Evolutionary conservation across 2,329 filamentous ascomycete genomes (phyloP), one percentile per base, ranked within the genome.

Genomic region (Stachybotrys elegans): DNA sequence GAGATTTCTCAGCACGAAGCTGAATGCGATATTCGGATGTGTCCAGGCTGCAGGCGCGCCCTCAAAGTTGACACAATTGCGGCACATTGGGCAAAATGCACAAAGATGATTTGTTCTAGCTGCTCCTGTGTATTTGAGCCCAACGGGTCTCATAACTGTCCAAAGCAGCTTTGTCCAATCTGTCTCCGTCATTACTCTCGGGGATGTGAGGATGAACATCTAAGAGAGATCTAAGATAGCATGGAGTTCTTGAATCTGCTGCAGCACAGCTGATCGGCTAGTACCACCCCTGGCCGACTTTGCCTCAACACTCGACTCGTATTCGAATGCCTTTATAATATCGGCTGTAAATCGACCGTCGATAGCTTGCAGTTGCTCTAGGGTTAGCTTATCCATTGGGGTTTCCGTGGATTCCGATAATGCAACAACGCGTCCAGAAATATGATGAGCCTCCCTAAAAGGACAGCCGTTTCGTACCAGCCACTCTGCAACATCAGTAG

Each of bases 371-470:
- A 90, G 69, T 58, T 89, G 80, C 61, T 82, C 75, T 38, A 85
- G 66, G 2, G 73, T 76, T 31, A 90, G 69, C 54, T 83, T 70
- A 55, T 89, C 81, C 81, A 90, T 89, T 12, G 81, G 72, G 4
- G 75, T 71, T 22, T 71, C 71, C 51, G 74, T 67, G 44, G 81
- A 71, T 63, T 90, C 85, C 0, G 83, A 81, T 37, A 84, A 61
- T 13, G 83, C 82, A n/a, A 91, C 86, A 2, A 84, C 76, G 32
- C 78, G 76, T 17, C 86, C 85, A 23, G 82, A 83, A 54, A 89
- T 86, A 60, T 89, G 86, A 57, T 90, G 86, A 14, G 85, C 85
- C 66, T 89, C 84, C 36, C 86, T 75, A 71, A 90, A 90, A 8
- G 86, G 85, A 34, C 87, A 81, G 35, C 79, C 80, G 54, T 77